Base-by-base conservation (phyloP, 148 eudicot genomes). In the Spergularia marina region DNA sequence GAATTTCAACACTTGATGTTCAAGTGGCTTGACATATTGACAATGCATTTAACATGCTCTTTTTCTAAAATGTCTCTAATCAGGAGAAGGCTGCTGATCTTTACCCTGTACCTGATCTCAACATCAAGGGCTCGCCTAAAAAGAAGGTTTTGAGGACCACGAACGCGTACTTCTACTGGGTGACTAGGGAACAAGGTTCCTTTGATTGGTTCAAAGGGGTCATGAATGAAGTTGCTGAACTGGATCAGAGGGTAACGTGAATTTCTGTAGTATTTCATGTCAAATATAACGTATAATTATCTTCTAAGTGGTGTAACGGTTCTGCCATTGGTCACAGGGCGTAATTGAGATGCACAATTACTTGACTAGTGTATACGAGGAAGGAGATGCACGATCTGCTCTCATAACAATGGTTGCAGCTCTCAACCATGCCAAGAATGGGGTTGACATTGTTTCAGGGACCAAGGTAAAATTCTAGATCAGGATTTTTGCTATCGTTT, bases 191-290 rank as follows among this genome's bases (percentile, higher is more conserved):
- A 80, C 98, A 96, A 86, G 93, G 99, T 4, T 96, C 99, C 6
- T 92, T 96, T 67, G 99, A 96, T 86, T 96, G 99, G 98, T 96
- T 96, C 84, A 92, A 87, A 85, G 99, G 99, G 20, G 91, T 92
- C 51, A 96, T 92, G 99, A 87, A 92, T 85, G 99, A 96, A 87
- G 88, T 92, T 75, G 94, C 93, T 0, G 98, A 92, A 60, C 92
- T 92, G 53, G 97, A 95, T 89, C 91, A 92, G 72, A 85, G 87
- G 89, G 99, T 92, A 86, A 78, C 21, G 6, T 66, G 44, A 20
- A 78, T 18, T 20, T 7, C 34, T 64, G 36, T 6, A 53, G 0
- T n/a, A 49, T 54, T 77, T 54, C 12, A 18, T 68, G 8, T 36
- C n/a, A 62, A 51, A 13, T 61, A 30, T 55, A 49, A 6, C 55